Conservation (phyloP, 116 monocot genomes). For the Phalaenopsis hybrid region DNA sequence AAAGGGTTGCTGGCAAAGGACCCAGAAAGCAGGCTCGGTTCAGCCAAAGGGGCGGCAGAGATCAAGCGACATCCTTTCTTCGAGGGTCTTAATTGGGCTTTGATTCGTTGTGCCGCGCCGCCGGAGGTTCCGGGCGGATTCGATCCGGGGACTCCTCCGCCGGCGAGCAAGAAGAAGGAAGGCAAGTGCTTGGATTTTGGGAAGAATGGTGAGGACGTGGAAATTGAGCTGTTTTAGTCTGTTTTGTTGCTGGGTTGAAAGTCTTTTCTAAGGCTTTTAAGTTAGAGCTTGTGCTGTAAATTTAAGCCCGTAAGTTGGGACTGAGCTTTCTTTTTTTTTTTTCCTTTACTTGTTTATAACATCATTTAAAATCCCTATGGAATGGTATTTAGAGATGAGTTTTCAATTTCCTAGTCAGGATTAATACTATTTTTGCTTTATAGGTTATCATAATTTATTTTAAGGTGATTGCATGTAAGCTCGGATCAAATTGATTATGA, state of each 20-base stretch:
- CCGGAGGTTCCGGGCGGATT: slow-evolving; percentile 49
- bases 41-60: slow-evolving; percentile 71
- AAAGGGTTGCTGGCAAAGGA: slow-evolving; percentile 70
- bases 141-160: slow-evolving; percentile 19
- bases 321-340: background rate
- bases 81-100: slow-evolving; percentile 78
- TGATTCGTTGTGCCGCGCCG: slow-evolving; percentile 60
- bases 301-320: background rate
- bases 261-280: background rate
- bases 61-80: slow-evolving; percentile 88
- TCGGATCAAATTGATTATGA: no score
- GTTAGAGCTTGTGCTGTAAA: slow-evolving; percentile 15
- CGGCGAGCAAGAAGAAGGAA: slow-evolving; percentile 29
- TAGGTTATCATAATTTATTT: no score
- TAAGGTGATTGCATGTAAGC: no score
- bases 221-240: slow-evolving; percentile 76
- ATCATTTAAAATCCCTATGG: background rate
- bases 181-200: slow-evolving; percentile 61
- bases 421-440: no score
- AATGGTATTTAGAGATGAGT: background rate
- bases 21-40: slow-evolving; percentile 75
- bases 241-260: background rate
- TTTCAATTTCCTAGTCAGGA: background rate
- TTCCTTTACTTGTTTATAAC: slow-evolving; percentile 1
- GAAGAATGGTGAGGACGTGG: slow-evolving; percentile 37